Percentiles rank a stretch among this genome's conserved stretches.
Conservation (phyloP, 2,329 filamentous ascomycete genomes). For the Gaeumannomyces sp. region DNA sequence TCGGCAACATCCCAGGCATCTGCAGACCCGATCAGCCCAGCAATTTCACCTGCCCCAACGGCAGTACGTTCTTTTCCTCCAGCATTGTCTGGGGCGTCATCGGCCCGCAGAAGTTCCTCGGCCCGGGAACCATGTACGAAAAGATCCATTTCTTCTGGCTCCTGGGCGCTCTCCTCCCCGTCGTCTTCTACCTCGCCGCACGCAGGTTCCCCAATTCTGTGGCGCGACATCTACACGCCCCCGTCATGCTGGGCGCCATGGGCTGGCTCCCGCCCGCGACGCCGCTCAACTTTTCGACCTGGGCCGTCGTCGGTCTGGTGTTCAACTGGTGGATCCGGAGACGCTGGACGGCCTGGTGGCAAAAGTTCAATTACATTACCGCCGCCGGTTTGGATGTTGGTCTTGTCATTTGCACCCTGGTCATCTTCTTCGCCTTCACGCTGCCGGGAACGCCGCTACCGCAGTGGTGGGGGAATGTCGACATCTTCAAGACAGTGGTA, state of each 20-base stretch:
- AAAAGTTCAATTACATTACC: conserved; percentile 65
- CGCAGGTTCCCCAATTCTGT: conserved; percentile 46
- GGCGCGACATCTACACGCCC: conserved; percentile 49
- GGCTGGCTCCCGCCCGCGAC: conserved; percentile 58
- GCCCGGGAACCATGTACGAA: conserved; percentile 54
- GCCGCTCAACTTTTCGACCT: conserved; percentile 68
- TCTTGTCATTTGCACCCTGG: conserved; percentile 57
- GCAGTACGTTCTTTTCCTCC: conserved; percentile 56
- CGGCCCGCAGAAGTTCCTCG: conserved; percentile 58
- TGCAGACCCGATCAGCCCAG: conserved; percentile 52
- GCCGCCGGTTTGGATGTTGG: conserved; percentile 65
- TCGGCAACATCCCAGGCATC: conserved; percentile 55
- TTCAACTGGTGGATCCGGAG: conserved; percentile 66
- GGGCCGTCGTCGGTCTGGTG: conserved; percentile 64
- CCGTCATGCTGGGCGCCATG: conserved; percentile 56
- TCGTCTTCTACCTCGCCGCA: conserved; percentile 44
- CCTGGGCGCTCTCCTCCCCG: conserved; percentile 46
- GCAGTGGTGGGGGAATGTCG: conserved; percentile 62
- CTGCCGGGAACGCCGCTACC: conserved; percentile 55
- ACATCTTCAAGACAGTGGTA: conserved; percentile 49
- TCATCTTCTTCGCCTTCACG: conserved; percentile 66
- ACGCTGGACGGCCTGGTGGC: conserved; percentile 64
- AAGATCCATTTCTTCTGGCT: conserved; percentile 54
- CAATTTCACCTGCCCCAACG: conserved; percentile 58
- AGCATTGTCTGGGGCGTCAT: conserved; percentile 64